Evolutionary conservation across 1,284 basidiomycete genomes (phyloP).

Genomic region (Volvariella volvacea): DNA sequence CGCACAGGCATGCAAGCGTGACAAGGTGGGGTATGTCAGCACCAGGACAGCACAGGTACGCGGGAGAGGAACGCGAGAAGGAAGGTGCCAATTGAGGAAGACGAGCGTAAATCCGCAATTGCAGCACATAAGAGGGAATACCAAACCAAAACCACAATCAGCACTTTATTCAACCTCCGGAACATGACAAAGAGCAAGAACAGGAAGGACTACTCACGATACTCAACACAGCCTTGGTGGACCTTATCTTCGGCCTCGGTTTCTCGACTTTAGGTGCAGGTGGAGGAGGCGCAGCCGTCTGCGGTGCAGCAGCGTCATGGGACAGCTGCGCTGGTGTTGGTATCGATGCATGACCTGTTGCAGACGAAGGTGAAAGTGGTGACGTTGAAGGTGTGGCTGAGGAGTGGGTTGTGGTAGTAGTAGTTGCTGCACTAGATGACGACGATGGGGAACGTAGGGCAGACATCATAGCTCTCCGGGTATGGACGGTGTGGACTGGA

Average conservation of each 20-base stretch:
- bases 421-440: conserved; percentile 20
- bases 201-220: conserved; percentile 51
- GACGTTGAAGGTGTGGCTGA: too few relatives aligned
- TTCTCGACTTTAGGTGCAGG: conserved; percentile 58
- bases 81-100: too few relatives aligned
- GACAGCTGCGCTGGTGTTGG: conserved; percentile 41
- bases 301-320: conserved; percentile 58
- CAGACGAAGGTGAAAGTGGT: too few relatives aligned
- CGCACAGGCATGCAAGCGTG: too few relatives aligned
- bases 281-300: conserved; percentile 64
- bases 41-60: too few relatives aligned
- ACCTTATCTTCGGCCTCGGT: conserved; percentile 58
- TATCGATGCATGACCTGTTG: too few relatives aligned
- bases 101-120: too few relatives aligned
- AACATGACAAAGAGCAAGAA: conserved; percentile 2
- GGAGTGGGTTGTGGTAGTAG: conserved; percentile 38
- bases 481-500: conserved; percentile 18
- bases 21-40: too few relatives aligned
- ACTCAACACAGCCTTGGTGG: conserved; percentile 77
- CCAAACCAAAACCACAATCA: too few relatives aligned
- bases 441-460: conserved; percentile 27
- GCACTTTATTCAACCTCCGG: too few relatives aligned
- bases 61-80: too few relatives aligned
- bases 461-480: conserved; percentile 56
- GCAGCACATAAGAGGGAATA: too few relatives aligned